Evolutionary conservation across 2,329 filamentous ascomycete species (phyloP), one percentile per base, ranked within the genome.

Genomic region (Phialemonium atrogriseum): DNA sequence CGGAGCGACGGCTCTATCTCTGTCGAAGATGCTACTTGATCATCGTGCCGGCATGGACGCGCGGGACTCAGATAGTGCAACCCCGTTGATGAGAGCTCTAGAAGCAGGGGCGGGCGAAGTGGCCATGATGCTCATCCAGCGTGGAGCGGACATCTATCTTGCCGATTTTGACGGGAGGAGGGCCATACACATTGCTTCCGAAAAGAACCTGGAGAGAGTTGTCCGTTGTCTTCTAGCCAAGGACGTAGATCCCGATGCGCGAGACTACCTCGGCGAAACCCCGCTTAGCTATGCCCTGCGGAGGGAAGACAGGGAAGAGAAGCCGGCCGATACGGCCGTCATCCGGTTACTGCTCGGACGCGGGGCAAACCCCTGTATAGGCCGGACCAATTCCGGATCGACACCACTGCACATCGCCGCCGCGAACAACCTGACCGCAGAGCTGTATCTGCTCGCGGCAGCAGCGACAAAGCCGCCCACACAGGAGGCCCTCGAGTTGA

Each of bases 381-480:
- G 32, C 2, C 35, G 12, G 8, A 8, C 13, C 7, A 23, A 17
- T 10, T 16, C 25, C 5, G 2, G 24, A 4, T 29, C 27, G n/a
- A 40, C 27, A 4, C 38, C 38, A 3, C 12, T 38, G 9, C 35
- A 37, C 20, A 15, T 30, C 6, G 38, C 35, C 1, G 38, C 38
- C 9, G 15, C 27, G 7, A 10, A 20, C 7, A 35, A 35, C 2
- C 29, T 18, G 13, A 7, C 34, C 8, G 22, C 19, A 3, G 38
- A 40, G 15, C 26, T 40, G 2, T 8, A 24, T 10, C 8, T 35
- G 8, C 19, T 40, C n/a, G 25, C 22, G 18, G 16, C 12, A 2
- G 10, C 13, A 14, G 7, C n/a, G n/a, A n/a, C n/a, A n/a, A n/a
- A n/a, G n/a, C n/a, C n/a, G n/a, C n/a, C n/a, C n/a, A n/a, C n/a